Evolutionary conservation across 345 rosid species (phyloP).

Genomic region (Linum trigynum): DNA sequence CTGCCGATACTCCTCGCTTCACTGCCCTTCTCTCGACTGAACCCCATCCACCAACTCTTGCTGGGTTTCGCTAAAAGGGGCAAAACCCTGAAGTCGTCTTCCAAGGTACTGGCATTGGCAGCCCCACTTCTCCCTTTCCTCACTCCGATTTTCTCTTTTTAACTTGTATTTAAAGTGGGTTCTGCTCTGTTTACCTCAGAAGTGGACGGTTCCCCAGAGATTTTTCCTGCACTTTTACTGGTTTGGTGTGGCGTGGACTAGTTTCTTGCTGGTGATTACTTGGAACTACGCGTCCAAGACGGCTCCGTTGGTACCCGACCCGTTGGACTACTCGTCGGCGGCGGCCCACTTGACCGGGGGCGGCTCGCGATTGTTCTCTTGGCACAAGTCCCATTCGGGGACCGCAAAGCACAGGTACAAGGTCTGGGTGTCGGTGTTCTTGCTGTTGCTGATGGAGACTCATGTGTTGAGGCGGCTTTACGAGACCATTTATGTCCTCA

Average conservation of each 20-base stretch:
- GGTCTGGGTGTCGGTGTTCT: conserved; percentile 14
- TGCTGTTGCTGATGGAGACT: conserved; percentile 15
- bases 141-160: not conserved
- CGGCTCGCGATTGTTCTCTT: conserved; percentile 8
- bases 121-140: not conserved
- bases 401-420: not conserved
- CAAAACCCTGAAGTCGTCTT: conserved; percentile 4
- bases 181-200: not conserved
- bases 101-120: not conserved
- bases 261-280: conserved; percentile 8
- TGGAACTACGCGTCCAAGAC: conserved; percentile 10
- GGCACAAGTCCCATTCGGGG: not conserved
- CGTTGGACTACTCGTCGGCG: conserved; percentile 2
- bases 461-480: conserved; percentile 18
- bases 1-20: conserved; percentile 13
- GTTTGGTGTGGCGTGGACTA: conserved; percentile 10
- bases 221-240: not conserved
- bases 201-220: conserved; percentile 2
- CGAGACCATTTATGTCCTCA: conserved; percentile 15
- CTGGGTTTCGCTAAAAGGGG: conserved; percentile 3
- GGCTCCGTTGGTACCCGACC: conserved; percentile 8
- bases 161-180: not conserved
- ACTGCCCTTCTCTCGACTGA: not conserved
- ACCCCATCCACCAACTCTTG: conserved; percentile 2
- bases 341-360: conserved; percentile 9